Percentiles rank a stretch among this genome's conserved stretches.
phyloP scores from a whole-genome alignment of 2,329 filamentous ascomycete genomes.

The Capronia americana region DNA sequence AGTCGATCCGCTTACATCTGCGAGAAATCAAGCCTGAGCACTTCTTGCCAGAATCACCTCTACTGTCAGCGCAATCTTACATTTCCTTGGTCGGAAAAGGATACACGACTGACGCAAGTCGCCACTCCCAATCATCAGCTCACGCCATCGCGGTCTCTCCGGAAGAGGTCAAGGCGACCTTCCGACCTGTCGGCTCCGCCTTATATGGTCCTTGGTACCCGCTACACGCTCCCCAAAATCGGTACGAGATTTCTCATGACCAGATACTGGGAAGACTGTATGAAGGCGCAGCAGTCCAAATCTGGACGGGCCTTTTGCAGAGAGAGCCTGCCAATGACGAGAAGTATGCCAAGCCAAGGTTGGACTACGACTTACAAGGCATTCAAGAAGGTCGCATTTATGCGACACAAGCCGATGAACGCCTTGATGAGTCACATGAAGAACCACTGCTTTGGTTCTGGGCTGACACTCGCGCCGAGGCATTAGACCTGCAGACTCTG shows the following conservation, averaged over 20 bases:
- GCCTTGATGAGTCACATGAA: slow-evolving; percentile 50
- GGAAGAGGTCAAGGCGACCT: slow-evolving; percentile 46
- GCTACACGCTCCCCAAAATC: slow-evolving; percentile 50
- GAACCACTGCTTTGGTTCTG: slow-evolving; percentile 58
- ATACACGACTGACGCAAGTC: slow-evolving; percentile 49
- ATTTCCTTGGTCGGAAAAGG: slow-evolving; percentile 59
- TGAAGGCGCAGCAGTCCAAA: slow-evolving; percentile 56
- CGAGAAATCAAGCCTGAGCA: slow-evolving; percentile 56
- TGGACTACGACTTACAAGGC: slow-evolving; percentile 56
- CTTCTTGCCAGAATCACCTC: slow-evolving; percentile 53
- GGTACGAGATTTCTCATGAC: slow-evolving; percentile 57
- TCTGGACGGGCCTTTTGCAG: slow-evolving; percentile 38
- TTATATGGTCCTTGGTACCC: slow-evolving; percentile 62
- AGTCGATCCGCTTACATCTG: slow-evolving; percentile 59
- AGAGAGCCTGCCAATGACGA: slow-evolving; percentile 44
- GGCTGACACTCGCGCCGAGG: slow-evolving; percentile 62
- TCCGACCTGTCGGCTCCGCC: slow-evolving; percentile 50
- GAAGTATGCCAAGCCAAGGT: slow-evolving; percentile 40
- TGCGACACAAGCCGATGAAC: slow-evolving; percentile 54
- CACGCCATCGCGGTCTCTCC: slow-evolving; percentile 38
- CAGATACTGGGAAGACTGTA: slow-evolving; percentile 62
- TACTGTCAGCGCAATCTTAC: slow-evolving; percentile 54
- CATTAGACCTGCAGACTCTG: slow-evolving; percentile 61
- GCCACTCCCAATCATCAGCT: slow-evolving; percentile 13
- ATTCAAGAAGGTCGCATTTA: slow-evolving; percentile 56